These are phyloP conservation scores for Forsythia viridissima DNA, from an alignment of 257 asterid genomes.

Conservation along the genomic window DNA sequence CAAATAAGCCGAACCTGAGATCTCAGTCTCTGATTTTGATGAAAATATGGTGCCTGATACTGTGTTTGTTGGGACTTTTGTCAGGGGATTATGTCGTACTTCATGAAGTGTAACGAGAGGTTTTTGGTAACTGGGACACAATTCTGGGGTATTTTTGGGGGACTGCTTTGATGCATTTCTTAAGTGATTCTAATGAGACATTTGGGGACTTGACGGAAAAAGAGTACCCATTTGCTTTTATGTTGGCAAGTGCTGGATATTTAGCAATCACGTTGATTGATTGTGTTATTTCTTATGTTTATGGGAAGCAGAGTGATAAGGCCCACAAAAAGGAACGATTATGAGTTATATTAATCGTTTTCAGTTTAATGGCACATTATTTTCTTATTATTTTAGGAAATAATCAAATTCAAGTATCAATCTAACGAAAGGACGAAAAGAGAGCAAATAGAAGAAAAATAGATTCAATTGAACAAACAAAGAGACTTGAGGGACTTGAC, in stretches of 20 bases:
- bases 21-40: conserved; percentile 56
- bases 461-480: no score
- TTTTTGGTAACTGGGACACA: conserved; percentile 77
- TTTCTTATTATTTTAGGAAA: no score
- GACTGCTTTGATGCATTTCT: conserved; percentile 85
- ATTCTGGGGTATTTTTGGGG: conserved; percentile 79
- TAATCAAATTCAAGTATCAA: no score
- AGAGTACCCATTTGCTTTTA: conserved; percentile 81
- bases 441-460: no score
- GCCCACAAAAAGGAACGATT: no score
- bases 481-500: no score
- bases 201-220: conserved; percentile 61
- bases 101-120: conserved; percentile 82
- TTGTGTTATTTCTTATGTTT: conserved; percentile 56
- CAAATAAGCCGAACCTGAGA: conserved; percentile 62
- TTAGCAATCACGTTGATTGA: conserved; percentile 82
- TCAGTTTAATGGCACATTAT: no score
- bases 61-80: conserved; percentile 67
- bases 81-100: conserved; percentile 83
- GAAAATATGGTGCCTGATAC: conserved; percentile 74
- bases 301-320: conserved; percentile 35
- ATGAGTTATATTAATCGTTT: no score
- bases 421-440: no score
- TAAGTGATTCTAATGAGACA: conserved; percentile 82
- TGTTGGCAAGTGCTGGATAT: conserved; percentile 79